phyloP scores from a whole-genome alignment of 805 yeast genomes.

The Komagataella phaffii region DNA sequence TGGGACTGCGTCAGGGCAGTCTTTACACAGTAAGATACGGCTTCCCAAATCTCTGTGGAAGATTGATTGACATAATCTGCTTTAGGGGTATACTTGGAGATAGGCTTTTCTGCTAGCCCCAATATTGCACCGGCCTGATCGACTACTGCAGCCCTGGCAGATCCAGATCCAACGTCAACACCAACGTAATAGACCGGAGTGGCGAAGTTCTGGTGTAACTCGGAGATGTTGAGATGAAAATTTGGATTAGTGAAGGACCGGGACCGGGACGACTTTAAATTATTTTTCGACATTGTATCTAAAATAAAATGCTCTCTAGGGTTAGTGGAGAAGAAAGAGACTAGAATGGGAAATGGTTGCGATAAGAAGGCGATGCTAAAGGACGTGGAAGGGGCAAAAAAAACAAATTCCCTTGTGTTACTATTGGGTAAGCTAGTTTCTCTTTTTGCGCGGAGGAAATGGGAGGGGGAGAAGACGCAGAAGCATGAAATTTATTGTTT shows the following conservation, averaged over 20 bases:
- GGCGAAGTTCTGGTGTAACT: slow-evolving; percentile 10
- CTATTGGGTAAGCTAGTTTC: not conserved
- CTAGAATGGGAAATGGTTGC: not conserved
- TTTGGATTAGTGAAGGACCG: slow-evolving; percentile 14
- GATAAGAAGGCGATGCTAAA: not conserved
- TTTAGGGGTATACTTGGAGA: slow-evolving; percentile 62
- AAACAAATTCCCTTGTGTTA: not conserved
- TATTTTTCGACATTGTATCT: not conserved
- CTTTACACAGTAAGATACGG: slow-evolving; percentile 72
- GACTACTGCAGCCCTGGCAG: slow-evolving; percentile 89
- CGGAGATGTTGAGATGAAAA: slow-evolving; percentile 19
- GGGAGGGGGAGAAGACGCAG: not conserved
- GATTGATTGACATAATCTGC: slow-evolving; percentile 74
- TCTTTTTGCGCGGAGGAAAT: not conserved
- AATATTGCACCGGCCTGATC: slow-evolving; percentile 74
- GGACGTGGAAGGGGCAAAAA: not conserved
- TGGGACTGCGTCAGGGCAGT: slow-evolving; percentile 63
- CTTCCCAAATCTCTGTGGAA: slow-evolving; percentile 83
- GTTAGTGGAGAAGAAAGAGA: not conserved
- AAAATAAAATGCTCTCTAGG: not conserved
- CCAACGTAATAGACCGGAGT: slow-evolving; percentile 21
- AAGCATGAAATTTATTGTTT: not conserved
- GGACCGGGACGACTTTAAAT: not conserved
- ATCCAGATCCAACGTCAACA: slow-evolving; percentile 78
- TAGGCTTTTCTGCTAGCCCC: slow-evolving; percentile 67